These are phyloP conservation scores for Onygena corvina DNA, from an alignment of 2,329 filamentous ascomycete genomes.

Conservation along the genomic window DNA sequence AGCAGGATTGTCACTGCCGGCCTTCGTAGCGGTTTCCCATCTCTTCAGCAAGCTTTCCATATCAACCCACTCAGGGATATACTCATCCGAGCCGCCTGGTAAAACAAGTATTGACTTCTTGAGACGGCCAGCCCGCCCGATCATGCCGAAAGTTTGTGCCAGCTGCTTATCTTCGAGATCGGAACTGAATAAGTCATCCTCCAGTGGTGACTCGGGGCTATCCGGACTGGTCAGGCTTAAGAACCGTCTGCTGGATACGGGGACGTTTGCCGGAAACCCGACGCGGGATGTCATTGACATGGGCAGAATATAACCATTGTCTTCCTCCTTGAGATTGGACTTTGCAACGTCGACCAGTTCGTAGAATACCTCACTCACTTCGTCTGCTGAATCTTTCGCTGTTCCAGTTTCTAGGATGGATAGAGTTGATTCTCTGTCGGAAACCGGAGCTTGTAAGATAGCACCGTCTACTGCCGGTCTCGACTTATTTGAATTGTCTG, in stretches of 20 bases:
- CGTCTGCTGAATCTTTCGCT: constrained; percentile 11
- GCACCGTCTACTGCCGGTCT: constrained; percentile 55
- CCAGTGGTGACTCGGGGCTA: constrained; percentile 47
- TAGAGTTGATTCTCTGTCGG: constrained; percentile 54
- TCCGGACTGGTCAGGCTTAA: constrained; percentile 43
- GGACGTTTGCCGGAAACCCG: constrained; percentile 27
- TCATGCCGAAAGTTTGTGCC: constrained; percentile 50
- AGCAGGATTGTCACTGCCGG: constrained; percentile 19
- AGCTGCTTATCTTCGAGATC: constrained; percentile 54
- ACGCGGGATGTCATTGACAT: constrained; percentile 25
- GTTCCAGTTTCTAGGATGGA: constrained; percentile 19
- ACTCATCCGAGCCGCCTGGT: constrained; percentile 38
- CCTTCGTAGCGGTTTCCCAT: constrained; percentile 34
- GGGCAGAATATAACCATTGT: constrained; percentile 24
- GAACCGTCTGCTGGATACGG: constrained; percentile 47
- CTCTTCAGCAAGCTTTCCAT: constrained; percentile 33
- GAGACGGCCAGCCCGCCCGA: constrained; percentile 28
- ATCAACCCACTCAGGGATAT: constrained; percentile 34
- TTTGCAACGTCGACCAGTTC: constrained; percentile 27
- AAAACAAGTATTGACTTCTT: constrained; percentile 33
- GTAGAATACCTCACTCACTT: constrained; percentile 20
- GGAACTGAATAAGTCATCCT: constrained; percentile 81
- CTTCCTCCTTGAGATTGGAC: constrained; percentile 16
- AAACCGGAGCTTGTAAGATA: constrained; percentile 69
- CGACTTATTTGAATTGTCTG: constrained; percentile 19